Evolutionary conservation across 2,329 filamentous ascomycete species (phyloP).

Genomic region (Paramyrothecium sp.): DNA sequence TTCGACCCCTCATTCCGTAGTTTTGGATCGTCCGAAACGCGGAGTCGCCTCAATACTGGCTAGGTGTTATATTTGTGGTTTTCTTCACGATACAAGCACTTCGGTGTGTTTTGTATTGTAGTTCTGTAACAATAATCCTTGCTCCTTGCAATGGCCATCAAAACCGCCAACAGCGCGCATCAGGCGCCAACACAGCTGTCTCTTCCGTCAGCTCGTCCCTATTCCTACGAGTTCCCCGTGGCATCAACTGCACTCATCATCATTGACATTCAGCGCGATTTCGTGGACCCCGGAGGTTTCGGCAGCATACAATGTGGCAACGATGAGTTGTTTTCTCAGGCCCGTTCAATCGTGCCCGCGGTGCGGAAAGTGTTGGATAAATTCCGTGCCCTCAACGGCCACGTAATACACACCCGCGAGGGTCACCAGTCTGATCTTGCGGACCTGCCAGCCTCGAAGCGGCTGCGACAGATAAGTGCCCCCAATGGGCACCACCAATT

Average conservation of each 20-base stretch:
- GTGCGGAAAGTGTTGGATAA: slow-evolving; percentile 36
- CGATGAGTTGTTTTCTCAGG: slow-evolving; percentile 24
- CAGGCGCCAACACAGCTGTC: not conserved
- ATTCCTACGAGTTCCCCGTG: slow-evolving; percentile 31
- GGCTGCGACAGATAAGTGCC: slow-evolving; percentile 44
- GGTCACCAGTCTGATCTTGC: slow-evolving; percentile 51
- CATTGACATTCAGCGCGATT: slow-evolving; percentile 57
- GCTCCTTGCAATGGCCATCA: not conserved
- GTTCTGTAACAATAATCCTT: no score
- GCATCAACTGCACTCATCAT: slow-evolving; percentile 48
- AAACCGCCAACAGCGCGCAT: not conserved
- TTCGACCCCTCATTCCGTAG: no score
- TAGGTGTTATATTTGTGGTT: no score
- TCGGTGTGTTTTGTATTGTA: no score
- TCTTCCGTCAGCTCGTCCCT: slow-evolving; percentile 12
- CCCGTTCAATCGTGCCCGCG: slow-evolving; percentile 37
- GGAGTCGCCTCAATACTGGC: no score
- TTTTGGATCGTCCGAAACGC: no score
- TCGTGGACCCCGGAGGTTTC: slow-evolving; percentile 44
- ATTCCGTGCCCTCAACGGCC: not conserved
- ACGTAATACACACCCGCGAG: slow-evolving; percentile 42
- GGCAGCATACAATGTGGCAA: slow-evolving; percentile 45
- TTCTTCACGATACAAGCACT: no score
- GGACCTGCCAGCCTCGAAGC: slow-evolving; percentile 50
- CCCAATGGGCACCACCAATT: slow-evolving; percentile 34